A percentile compares a stretch with the other conserved stretches of the same genome.
These are phyloP conservation scores for Gastrolobium villosum DNA, from an alignment of 306 rosid species.

Conservation along the genomic window DNA sequence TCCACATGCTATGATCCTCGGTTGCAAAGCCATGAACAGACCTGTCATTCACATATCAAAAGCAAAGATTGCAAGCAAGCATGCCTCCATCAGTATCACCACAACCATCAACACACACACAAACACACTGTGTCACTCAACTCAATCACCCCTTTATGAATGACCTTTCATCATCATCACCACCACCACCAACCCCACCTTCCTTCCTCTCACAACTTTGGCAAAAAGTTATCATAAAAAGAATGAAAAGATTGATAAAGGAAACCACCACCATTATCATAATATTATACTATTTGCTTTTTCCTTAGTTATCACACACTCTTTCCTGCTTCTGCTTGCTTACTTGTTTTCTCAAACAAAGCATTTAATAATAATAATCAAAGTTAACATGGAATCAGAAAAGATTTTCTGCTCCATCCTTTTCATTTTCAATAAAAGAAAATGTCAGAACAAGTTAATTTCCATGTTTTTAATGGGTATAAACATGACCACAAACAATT, in stretches of 20 bases:
- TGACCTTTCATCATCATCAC: constrained; percentile 73
- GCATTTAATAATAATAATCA: constrained; percentile 45
- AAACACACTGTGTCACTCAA: constrained; percentile 48
- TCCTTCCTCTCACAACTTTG: constrained; percentile 43
- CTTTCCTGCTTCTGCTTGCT: constrained; percentile 31
- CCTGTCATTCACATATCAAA: constrained; percentile 69
- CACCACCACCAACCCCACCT: constrained; percentile 49
- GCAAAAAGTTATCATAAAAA: constrained; percentile 50
- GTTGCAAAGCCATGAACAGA: constrained; percentile 98
- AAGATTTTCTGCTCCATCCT: background rate
- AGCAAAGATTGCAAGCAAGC: constrained; percentile 45
- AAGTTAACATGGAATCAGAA: constrained; percentile 27
- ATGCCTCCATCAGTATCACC: constrained; percentile 53
- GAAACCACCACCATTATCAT: constrained; percentile 59
- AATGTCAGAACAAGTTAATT: constrained; percentile 38
- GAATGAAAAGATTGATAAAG: constrained; percentile 47
- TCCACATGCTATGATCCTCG: constrained; percentile 98
- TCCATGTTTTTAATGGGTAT: background rate
- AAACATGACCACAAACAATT: too few relatives aligned
- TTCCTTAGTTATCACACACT: constrained; percentile 16
- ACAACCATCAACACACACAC: constrained; percentile 16
- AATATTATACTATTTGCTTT: constrained; percentile 48
- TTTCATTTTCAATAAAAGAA: constrained; percentile 34
- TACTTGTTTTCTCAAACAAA: constrained; percentile 45
- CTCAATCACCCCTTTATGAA: constrained; percentile 56